A percentile compares a stretch with the other conserved stretches of the same genome.
phyloP scores from a whole-genome alignment of 208 protist species.

The Phytomonas sp. region DNA sequence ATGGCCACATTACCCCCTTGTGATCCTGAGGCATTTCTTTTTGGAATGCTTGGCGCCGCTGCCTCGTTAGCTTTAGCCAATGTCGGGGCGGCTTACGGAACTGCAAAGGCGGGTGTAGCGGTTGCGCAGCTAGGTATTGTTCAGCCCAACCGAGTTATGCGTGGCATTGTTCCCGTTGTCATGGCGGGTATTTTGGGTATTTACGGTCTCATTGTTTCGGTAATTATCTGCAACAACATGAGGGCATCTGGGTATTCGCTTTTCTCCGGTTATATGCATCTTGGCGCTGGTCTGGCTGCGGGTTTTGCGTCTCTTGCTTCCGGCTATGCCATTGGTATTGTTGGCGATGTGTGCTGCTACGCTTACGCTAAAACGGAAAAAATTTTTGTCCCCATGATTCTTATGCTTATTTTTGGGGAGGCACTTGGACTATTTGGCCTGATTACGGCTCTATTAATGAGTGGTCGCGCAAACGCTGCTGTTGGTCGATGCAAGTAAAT shows the following conservation, averaged over 20 bases:
- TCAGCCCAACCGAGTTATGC: slow-evolving; percentile 91
- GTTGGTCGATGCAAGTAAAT: slow-evolving; percentile 27
- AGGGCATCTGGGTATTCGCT: slow-evolving; percentile 54
- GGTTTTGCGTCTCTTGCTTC: slow-evolving; percentile 93
- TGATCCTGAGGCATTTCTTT: slow-evolving; percentile 78
- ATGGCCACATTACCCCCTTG: slow-evolving; percentile 16
- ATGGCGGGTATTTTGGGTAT: slow-evolving; percentile 93
- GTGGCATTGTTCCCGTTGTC: slow-evolving; percentile 85
- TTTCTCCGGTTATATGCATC: slow-evolving; percentile 91
- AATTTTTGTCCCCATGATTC: slow-evolving; percentile 99
- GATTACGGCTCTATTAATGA: slow-evolving; percentile 96
- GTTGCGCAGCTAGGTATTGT: slow-evolving; percentile 96
- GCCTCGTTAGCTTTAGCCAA: slow-evolving; percentile 80
- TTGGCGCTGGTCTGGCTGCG: slow-evolving; percentile 94
- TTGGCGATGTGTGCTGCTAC: slow-evolving; percentile 95
- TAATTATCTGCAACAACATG: slow-evolving; percentile 86
- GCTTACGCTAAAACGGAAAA: slow-evolving; percentile 93
- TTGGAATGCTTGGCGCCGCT: slow-evolving; percentile 93
- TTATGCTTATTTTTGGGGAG: slow-evolving; percentile 99
- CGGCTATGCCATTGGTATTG: slow-evolving; percentile 98
- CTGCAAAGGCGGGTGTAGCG: slow-evolving; percentile 95
- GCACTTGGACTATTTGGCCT: slow-evolving; percentile 98
- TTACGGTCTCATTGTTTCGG: slow-evolving; percentile 82
- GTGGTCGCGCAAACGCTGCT: slow-evolving; percentile 52
- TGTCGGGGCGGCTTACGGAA: slow-evolving; percentile 97